These are phyloP conservation scores for Rhynchosporium agropyri DNA, from an alignment of 2,329 filamentous ascomycete genomes.

Conservation along the genomic window DNA sequence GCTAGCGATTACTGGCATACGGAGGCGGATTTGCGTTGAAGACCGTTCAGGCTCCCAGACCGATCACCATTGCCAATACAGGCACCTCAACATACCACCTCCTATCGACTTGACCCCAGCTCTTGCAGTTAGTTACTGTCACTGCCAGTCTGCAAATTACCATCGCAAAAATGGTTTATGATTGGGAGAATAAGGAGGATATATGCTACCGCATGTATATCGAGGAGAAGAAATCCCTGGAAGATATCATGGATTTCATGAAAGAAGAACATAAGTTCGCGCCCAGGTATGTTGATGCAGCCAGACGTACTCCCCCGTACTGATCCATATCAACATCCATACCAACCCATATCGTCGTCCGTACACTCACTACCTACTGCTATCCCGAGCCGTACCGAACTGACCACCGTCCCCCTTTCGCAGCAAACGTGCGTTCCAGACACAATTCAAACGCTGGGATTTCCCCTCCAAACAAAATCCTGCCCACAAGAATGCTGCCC, in stretches of 20 bases:
- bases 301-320: conserved; percentile 33
- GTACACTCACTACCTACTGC: conserved; percentile 17
- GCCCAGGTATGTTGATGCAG: conserved; percentile 58
- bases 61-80: conserved; percentile 27
- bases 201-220: conserved; percentile 75
- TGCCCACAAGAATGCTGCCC: conserved; percentile 67
- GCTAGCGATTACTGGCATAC: too few species aligned
- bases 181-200: conserved; percentile 68
- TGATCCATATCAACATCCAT: conserved; percentile 33
- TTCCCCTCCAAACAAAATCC: conserved; percentile 76
- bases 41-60: conserved; percentile 7
- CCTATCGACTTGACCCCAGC: conserved; percentile 5
- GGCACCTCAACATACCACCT: conserved; percentile 32
- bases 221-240: conserved; percentile 70
- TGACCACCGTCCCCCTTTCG: conserved; percentile 24
- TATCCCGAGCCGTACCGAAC: conserved; percentile 21
- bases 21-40: too few species aligned
- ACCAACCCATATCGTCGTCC: conserved; percentile 31
- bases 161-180: conserved; percentile 52
- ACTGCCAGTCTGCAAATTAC: conserved; percentile 16
- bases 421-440: conserved; percentile 77
- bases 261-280: conserved; percentile 65
- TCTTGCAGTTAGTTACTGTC: conserved; percentile 15
- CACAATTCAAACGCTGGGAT: conserved; percentile 76
- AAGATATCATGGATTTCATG: conserved; percentile 76